Evolutionary conservation across 2,329 filamentous ascomycete genomes (phyloP).

Genomic region (Talaromyces islandicus): DNA sequence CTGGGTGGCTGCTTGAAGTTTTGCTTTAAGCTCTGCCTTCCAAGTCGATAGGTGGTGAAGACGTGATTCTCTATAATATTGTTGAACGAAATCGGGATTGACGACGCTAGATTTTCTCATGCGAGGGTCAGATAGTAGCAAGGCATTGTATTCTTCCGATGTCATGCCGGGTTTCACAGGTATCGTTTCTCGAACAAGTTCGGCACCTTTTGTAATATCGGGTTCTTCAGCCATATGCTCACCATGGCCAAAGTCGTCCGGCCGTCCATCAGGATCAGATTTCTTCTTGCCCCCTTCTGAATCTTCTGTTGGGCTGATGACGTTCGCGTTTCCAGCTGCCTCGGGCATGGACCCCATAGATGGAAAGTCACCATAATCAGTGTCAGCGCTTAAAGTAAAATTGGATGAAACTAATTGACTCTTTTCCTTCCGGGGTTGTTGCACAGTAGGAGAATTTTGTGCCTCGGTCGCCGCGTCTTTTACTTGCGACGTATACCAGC

Average conservation of each 20-base stretch:
- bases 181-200: slow-evolving; percentile 11
- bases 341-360: slow-evolving; percentile 18
- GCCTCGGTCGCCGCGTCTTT: slow-evolving; percentile 32
- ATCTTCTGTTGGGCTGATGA: background rate
- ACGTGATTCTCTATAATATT: slow-evolving; percentile 92
- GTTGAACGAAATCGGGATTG: slow-evolving; percentile 87
- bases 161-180: slow-evolving; percentile 53
- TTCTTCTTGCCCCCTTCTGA: background rate
- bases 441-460: slow-evolving; percentile 19
- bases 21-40: slow-evolving; percentile 90
- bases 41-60: slow-evolving; percentile 92
- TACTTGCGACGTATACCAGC: slow-evolving; percentile 76
- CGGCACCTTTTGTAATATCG: background rate
- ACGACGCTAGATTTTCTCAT: slow-evolving; percentile 84
- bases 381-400: slow-evolving; percentile 17
- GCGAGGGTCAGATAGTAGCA: slow-evolving; percentile 74
- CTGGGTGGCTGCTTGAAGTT: slow-evolving; percentile 72
- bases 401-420: slow-evolving; percentile 1
- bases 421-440: slow-evolving; percentile 17
- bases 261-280: background rate
- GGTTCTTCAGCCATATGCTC: background rate
- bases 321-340: background rate
- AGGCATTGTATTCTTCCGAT: slow-evolving; percentile 86
- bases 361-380: slow-evolving; percentile 38
- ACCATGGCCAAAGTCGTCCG: background rate